These are phyloP conservation scores for Parietichytrium sp. DNA, from an alignment of 108 stramenopile genomes.

Conservation along the genomic window DNA sequence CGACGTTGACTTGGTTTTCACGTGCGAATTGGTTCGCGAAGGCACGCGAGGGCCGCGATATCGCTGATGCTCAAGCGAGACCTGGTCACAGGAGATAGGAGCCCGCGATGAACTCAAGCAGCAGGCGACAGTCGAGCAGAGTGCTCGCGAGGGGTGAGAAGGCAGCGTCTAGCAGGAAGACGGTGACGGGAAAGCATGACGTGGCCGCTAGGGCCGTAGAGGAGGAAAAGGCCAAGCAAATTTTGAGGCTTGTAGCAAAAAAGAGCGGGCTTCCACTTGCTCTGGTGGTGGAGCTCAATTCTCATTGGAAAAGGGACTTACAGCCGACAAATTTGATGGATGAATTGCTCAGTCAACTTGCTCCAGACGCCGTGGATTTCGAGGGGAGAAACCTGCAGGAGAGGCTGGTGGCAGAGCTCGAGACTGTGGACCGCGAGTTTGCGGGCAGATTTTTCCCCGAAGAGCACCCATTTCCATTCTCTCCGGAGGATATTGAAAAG, in stretches of 20 bases:
- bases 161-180: no score
- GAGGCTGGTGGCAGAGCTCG: background rate
- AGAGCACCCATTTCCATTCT: slow-evolving; percentile 23
- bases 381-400: background rate
- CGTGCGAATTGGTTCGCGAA: no score
- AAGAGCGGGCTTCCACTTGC: background rate
- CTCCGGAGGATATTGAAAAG: background rate
- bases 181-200: no score
- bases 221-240: background rate
- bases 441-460: background rate
- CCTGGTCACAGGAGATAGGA: no score
- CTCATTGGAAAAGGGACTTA: background rate
- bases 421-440: background rate
- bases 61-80: no score
- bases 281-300: background rate
- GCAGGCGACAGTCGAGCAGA: no score
- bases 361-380: background rate
- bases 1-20: no score
- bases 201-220: background rate
- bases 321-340: background rate
- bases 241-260: background rate
- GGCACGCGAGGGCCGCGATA: no score
- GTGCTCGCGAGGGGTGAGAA: no score
- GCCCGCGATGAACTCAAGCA: no score
- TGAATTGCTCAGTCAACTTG: background rate